phyloP scores from a whole-genome alignment of 805 yeast genomes.

The Cyberlindnera petersonii region DNA sequence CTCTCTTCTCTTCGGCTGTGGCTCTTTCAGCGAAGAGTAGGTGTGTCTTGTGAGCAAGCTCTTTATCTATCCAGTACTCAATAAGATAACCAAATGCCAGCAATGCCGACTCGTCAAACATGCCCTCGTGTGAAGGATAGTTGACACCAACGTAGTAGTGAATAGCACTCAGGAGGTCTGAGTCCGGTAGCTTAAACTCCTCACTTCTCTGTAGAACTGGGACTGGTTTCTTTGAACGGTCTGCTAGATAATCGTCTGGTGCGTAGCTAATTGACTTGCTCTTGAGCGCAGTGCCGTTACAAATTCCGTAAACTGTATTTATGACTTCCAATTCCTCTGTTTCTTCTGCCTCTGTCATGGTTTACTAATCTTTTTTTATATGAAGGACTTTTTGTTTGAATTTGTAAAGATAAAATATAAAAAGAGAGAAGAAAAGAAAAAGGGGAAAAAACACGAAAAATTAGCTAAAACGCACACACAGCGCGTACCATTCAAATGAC shows the following conservation, averaged over 20 bases:
- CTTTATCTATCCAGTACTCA: conserved; percentile 35
- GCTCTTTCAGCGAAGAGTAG: conserved; percentile 14
- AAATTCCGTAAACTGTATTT: too few relatives aligned
- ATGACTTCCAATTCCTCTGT: too few relatives aligned
- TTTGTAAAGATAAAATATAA: too few relatives aligned
- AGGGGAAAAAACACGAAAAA: too few relatives aligned
- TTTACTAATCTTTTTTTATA: too few relatives aligned
- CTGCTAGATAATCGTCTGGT: conserved; percentile 6
- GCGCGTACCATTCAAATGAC: too few relatives aligned
- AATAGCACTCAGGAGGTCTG: conserved; percentile 30
- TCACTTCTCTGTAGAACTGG: conserved; percentile 20
- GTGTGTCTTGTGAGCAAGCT: conserved; percentile 3
- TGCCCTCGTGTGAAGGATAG: conserved; percentile 24
- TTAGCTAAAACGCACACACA: too few relatives aligned
- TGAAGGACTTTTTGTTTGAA: too few relatives aligned
- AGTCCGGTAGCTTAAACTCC: conserved; percentile 20
- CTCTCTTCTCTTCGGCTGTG: conserved; percentile 10
- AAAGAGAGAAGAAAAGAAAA: too few relatives aligned
- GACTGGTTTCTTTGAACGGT: conserved; percentile 1
- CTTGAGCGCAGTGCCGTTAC: too few relatives aligned
- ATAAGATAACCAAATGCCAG: conserved; percentile 34
- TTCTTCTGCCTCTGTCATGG: too few relatives aligned
- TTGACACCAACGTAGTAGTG: conserved; percentile 32
- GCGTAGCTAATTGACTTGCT: too few relatives aligned
- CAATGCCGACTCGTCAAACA: conserved; percentile 36